Evolutionary conservation across 2,329 filamentous ascomycete genomes (phyloP), one percentile per base, ranked within the genome.

Genomic region (Plectosphaerella sp.): DNA sequence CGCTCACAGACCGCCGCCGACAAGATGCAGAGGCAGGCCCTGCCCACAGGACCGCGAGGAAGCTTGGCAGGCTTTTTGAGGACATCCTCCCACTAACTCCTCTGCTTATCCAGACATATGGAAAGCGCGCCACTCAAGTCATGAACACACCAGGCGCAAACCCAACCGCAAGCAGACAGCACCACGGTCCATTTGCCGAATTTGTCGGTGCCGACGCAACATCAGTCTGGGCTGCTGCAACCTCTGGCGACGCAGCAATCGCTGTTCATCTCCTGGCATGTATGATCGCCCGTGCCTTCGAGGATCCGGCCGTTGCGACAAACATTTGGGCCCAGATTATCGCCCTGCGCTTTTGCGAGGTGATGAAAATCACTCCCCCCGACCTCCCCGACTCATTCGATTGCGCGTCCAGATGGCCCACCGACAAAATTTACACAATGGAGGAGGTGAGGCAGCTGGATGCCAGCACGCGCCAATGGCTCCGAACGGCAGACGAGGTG

Each of bases 61-160:
- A 62, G 35, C 64, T 77, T 0, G 73, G 66, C 2, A 66, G 65
- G 0, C 57, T 77, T 0, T 76, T 77, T 52, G 62, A 67, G 20
- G 58, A 55, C 0, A 28, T 66, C 0, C 48, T 65, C 3, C 71
- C 72, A 1, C 3, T 51, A 0, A 67, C 59, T 1, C 70, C 70
- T 0, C 48, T 57, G 1, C 61, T 75, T 3, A 50, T 69, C 8
- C 53, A 56, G 35, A 66, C 68, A 1, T 73, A 72, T 53, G 69
- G 70, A 1, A 52, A 25, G 1, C 57, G 71, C 5, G 63, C 60
- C 0, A 67, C 62, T 0, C 61, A 70, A 41, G 68, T 71, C 28
- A 52, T 58, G n/a, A 49, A 45, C n/a, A 42, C 24, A 4, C 24
- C 52, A 2, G 39, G 15, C 7, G 35, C 47, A 18, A 58, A 56